Conservation (phyloP, 2,329 filamentous ascomycete genomes). For the Aspergillus chevalieri region DNA sequence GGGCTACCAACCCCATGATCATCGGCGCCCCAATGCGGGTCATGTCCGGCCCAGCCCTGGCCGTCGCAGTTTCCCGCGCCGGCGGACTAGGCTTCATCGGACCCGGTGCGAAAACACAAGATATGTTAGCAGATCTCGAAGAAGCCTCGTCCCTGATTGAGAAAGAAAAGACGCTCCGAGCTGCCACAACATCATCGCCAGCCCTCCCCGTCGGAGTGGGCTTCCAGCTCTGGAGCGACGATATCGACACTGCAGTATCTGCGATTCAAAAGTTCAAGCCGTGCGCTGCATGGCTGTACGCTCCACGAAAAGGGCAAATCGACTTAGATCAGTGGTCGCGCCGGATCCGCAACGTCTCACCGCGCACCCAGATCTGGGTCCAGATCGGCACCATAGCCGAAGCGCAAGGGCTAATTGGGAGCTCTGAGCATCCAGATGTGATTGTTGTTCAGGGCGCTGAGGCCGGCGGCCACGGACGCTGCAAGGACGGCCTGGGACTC, state of each 20-base stretch:
- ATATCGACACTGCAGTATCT: constrained; percentile 24
- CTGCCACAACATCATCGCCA: background rate
- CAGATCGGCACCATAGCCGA: constrained; percentile 50
- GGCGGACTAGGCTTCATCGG: constrained; percentile 52
- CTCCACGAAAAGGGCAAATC: constrained; percentile 23
- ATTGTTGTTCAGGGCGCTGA: constrained; percentile 52
- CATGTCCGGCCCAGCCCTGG: constrained; percentile 53
- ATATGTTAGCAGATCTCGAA: constrained; percentile 26
- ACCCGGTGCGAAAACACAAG: constrained; percentile 43
- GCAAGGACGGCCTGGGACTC: constrained; percentile 41
- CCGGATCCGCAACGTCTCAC: constrained; percentile 36
- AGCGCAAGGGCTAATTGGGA: constrained; percentile 36
- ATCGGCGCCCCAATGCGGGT: constrained; percentile 65
- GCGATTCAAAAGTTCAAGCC: constrained; percentile 30
- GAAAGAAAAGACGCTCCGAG: background rate
- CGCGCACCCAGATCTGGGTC: constrained; percentile 48
- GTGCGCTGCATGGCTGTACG: constrained; percentile 40
- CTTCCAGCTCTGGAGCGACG: constrained; percentile 37
- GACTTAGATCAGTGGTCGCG: constrained; percentile 43
- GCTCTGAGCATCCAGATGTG: constrained; percentile 42
- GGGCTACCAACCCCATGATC: constrained; percentile 56
- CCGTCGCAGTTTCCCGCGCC: constrained; percentile 54
- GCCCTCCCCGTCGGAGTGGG: constrained; percentile 38
- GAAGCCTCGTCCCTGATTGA: constrained; percentile 1
- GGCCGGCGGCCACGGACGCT: constrained; percentile 50